Percentiles rank a stretch among this genome's conserved stretches.
These are phyloP conservation scores for Eimeria mitis DNA, from an alignment of 169 alveolate genomes.

Conservation along the genomic window DNA sequence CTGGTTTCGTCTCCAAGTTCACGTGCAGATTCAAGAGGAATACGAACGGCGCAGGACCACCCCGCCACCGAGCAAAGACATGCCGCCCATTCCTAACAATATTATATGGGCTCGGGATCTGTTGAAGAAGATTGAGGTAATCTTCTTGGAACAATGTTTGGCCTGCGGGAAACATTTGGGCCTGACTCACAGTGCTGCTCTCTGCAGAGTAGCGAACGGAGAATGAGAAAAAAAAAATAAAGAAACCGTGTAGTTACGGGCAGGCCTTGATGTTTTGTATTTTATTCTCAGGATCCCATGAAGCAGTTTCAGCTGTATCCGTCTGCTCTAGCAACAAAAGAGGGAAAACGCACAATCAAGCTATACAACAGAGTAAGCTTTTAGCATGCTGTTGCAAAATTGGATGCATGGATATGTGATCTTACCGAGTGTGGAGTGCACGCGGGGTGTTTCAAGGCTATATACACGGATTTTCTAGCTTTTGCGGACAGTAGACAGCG, in stretches of 20 bases:
- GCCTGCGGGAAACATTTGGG: not conserved
- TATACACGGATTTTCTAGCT: not conserved
- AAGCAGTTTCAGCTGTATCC: conserved; percentile 92
- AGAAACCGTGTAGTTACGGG: too few species aligned
- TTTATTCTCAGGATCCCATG: conserved; percentile 91
- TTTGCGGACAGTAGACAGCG: not conserved
- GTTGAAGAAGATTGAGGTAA: conserved; percentile 91
- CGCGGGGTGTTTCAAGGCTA: not conserved
- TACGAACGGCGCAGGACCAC: conserved; percentile 92
- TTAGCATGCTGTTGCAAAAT: not conserved
- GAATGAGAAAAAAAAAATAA: too few species aligned
- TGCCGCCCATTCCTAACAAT: conserved; percentile 97
- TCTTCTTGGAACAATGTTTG: not conserved
- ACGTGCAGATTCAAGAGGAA: conserved; percentile 89
- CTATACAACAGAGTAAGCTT: conserved; percentile 91
- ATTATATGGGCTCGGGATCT: conserved; percentile 97
- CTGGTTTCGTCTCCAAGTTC: not conserved
- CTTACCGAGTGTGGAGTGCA: not conserved
- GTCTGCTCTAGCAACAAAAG: conserved; percentile 87
- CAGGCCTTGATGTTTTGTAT: not conserved
- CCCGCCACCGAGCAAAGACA: conserved; percentile 96
- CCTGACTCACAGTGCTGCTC: not conserved
- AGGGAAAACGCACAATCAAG: conserved; percentile 90
- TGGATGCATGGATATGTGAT: not conserved
- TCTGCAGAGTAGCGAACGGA: not conserved